Evolutionary conservation across 2,329 filamentous ascomycete genomes (phyloP).

Genomic region (Diplodia scrobiculata): DNA sequence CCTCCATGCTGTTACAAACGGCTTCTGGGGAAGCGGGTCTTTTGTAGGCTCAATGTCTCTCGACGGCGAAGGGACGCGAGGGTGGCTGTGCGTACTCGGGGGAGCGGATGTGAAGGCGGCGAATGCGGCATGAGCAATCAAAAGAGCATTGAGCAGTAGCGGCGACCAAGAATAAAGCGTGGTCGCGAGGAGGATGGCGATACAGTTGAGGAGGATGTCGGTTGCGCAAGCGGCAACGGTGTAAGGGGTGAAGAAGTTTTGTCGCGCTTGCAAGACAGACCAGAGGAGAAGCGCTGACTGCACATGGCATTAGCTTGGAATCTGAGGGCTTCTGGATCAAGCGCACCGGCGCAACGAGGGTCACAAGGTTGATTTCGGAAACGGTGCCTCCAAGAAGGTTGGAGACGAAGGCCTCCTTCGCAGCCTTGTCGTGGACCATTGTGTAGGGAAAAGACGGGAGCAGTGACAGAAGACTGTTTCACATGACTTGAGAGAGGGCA

Average conservation of each 20-base stretch:
- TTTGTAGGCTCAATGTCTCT: slow-evolving; percentile 34
- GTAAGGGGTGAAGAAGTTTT: slow-evolving; percentile 79
- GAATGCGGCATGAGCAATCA: slow-evolving; percentile 70
- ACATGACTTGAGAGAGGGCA: slow-evolving; percentile 2
- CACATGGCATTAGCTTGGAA: slow-evolving; percentile 30
- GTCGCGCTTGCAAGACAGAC: slow-evolving; percentile 82
- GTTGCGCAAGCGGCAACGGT: slow-evolving; percentile 66
- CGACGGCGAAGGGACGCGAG: slow-evolving; percentile 35
- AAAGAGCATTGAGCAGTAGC: slow-evolving; percentile 70
- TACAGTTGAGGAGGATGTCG: slow-evolving; percentile 87
- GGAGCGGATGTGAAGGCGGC: slow-evolving; percentile 54
- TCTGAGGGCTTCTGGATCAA: slow-evolving; percentile 25
- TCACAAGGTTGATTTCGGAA: slow-evolving; percentile 83
- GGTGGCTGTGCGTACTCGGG: slow-evolving; percentile 31
- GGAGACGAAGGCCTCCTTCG: slow-evolving; percentile 95
- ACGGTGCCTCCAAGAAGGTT: slow-evolving; percentile 82
- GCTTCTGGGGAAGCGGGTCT: slow-evolving; percentile 72
- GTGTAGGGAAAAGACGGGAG: slow-evolving; percentile 5
- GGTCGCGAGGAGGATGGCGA: slow-evolving; percentile 76
- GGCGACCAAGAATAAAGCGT: slow-evolving; percentile 80
- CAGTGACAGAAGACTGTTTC: background rate
- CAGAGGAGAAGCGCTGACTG: slow-evolving; percentile 82
- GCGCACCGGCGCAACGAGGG: slow-evolving; percentile 78
- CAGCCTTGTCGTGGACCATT: slow-evolving; percentile 68
- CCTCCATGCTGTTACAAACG: slow-evolving; percentile 89